These are phyloP conservation scores for Diaporthe humulicola DNA, from an alignment of 2,329 filamentous ascomycete species.

Conservation along the genomic window DNA sequence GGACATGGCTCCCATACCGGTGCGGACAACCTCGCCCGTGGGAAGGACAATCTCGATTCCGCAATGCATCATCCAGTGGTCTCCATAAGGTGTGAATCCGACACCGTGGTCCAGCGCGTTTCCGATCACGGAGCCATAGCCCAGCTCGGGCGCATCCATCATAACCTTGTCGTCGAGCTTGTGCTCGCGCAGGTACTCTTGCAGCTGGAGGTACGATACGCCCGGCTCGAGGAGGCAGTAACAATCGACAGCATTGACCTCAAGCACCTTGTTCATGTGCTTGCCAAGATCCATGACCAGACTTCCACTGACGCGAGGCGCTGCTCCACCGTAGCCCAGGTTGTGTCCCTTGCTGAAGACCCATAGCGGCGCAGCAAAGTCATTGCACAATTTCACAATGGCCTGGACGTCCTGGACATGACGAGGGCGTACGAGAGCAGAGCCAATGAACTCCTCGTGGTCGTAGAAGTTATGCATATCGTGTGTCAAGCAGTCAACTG, in stretches of 20 bases:
- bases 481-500: constrained; percentile 45
- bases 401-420: constrained; percentile 59
- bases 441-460: constrained; percentile 57
- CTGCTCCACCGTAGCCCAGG: constrained; percentile 68
- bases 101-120: constrained; percentile 61
- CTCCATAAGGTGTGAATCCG: constrained; percentile 59
- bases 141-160: constrained; percentile 58
- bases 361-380: constrained; percentile 60
- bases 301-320: constrained; percentile 64
- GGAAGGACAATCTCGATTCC: constrained; percentile 60
- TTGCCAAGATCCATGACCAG: constrained; percentile 65
- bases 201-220: constrained; percentile 64
- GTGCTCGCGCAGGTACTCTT: constrained; percentile 61
- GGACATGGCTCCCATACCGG: constrained; percentile 61
- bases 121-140: constrained; percentile 58
- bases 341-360: constrained; percentile 64
- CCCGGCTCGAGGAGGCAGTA: constrained; percentile 68
- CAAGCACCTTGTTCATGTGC: constrained; percentile 65
- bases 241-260: constrained; percentile 62
- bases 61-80: constrained; percentile 57
- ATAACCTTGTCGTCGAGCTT: constrained; percentile 55
- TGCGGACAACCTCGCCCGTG: constrained; percentile 59
- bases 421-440: constrained; percentile 50
- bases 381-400: constrained; percentile 60
- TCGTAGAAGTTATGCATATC: constrained; percentile 55